A percentile compares a stretch with the other conserved stretches of the same genome.
These are phyloP conservation scores for Boletus semigastroideus DNA, from an alignment of 1,284 basidiomycete species.

Conservation along the genomic window DNA sequence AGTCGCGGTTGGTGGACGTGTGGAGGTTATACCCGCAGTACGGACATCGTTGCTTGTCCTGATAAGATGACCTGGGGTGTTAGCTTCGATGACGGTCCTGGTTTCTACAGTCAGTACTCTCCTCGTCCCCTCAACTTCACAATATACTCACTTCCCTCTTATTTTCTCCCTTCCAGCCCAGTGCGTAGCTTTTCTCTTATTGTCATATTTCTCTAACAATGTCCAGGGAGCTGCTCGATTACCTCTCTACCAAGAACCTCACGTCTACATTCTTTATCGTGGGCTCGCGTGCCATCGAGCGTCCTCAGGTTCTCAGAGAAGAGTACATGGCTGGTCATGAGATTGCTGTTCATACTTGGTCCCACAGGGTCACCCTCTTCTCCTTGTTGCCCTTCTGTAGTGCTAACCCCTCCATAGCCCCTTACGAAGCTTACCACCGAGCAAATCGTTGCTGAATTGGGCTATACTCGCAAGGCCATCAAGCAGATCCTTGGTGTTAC, in stretches of 20 bases:
- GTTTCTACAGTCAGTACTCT: conserved; percentile 65
- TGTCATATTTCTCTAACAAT: conserved; percentile 9
- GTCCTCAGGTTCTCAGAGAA: conserved; percentile 73
- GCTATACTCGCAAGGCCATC: conserved; percentile 89
- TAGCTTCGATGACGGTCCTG: conserved; percentile 85
- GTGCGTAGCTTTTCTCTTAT: conserved; percentile 33
- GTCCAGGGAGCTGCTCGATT: conserved; percentile 63
- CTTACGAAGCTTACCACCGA: conserved; percentile 84
- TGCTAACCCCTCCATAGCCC: conserved; percentile 40
- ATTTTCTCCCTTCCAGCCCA: conserved; percentile 40
- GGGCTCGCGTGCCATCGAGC: conserved; percentile 85
- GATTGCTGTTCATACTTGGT: conserved; percentile 79
- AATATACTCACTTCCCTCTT: conserved; percentile 3
- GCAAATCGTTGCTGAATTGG: conserved; percentile 91
- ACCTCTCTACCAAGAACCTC: conserved; percentile 64
- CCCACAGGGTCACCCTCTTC: conserved; percentile 51
- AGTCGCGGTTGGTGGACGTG: conserved; percentile 86
- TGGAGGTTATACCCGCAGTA: conserved; percentile 70
- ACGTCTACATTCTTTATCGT: conserved; percentile 91
- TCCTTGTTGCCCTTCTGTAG: not conserved
- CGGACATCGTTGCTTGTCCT: conserved; percentile 74
- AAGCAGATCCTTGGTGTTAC: conserved; percentile 74
- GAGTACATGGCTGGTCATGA: conserved; percentile 88
- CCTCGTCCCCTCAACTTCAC: not conserved
- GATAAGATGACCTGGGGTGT: conserved; percentile 81